Evolutionary conservation across 805 yeast genomes (phyloP).

Genomic region (Candida golubevii): DNA sequence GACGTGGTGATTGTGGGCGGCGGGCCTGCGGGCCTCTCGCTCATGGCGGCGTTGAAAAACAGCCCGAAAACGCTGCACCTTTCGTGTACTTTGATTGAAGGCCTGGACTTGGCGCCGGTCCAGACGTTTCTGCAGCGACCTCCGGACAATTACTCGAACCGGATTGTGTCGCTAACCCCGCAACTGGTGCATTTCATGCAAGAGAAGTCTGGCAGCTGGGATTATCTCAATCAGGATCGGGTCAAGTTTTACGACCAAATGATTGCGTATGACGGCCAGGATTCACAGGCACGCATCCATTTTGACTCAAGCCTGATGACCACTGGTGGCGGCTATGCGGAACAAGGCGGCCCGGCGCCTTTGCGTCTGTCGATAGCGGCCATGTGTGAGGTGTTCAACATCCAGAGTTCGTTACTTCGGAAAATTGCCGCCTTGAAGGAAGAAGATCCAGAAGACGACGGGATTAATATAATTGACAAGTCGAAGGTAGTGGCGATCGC

Average conservation of each 20-base stretch:
- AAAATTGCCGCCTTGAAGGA: constrained; percentile 35
- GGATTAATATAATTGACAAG: constrained; percentile 50
- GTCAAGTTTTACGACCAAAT: constrained; percentile 76
- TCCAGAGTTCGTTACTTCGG: constrained; percentile 68
- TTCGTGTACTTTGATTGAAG: constrained; percentile 70
- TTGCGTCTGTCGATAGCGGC: constrained; percentile 45
- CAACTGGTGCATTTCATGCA: constrained; percentile 62
- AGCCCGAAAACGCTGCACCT: constrained; percentile 59
- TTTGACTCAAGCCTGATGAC: constrained; percentile 52
- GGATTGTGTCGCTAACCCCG: constrained; percentile 86
- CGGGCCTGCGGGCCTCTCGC: constrained; percentile 93
- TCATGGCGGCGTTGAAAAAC: constrained; percentile 74
- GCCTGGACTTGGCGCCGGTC: constrained; percentile 52
- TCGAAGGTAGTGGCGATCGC: constrained; percentile 61
- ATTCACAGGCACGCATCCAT: constrained; percentile 58
- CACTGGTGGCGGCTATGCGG: constrained; percentile 22
- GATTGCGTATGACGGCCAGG: constrained; percentile 79
- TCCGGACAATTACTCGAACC: constrained; percentile 58
- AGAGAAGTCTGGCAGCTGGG: constrained; percentile 69
- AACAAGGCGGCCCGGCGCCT: neutral
- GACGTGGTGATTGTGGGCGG: constrained; percentile 93
- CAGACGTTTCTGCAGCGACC: constrained; percentile 42
- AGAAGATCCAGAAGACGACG: constrained; percentile 15
- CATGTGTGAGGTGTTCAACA: constrained; percentile 84
- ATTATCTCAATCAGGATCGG: constrained; percentile 61